These are phyloP conservation scores for Kwoniella sp. DNA, from an alignment of 768 basidiomycete genomes.

Conservation along the genomic window DNA sequence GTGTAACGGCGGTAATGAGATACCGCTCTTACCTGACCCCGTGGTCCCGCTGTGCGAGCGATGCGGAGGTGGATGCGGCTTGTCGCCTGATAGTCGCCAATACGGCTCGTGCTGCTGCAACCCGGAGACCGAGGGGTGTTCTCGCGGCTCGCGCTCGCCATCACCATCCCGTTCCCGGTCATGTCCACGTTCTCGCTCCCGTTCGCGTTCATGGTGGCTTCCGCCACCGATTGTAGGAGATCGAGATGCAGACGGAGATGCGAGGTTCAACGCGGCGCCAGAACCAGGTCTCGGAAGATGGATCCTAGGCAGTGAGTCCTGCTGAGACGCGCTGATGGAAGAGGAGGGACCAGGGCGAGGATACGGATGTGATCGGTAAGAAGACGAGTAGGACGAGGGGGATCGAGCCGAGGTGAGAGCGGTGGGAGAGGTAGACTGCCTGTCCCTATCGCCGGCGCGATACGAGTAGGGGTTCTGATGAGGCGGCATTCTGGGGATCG, in stretches of 20 bases:
- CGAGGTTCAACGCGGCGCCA: background rate
- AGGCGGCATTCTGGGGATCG: slow-evolving; percentile 17
- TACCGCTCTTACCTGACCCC: background rate
- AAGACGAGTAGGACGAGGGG: slow-evolving; percentile 7
- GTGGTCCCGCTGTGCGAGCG: slow-evolving; percentile 1
- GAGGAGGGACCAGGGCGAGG: slow-evolving; percentile 3
- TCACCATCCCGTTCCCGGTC: no score
- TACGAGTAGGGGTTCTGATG: background rate
- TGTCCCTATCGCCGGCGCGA: background rate
- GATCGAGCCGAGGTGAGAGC: slow-evolving; percentile 7
- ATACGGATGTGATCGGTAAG: slow-evolving; percentile 15
- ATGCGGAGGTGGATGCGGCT: slow-evolving; percentile 7
- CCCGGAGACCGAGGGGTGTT: slow-evolving; percentile 7
- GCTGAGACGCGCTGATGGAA: slow-evolving; percentile 1
- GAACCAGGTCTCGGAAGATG: slow-evolving; percentile 8
- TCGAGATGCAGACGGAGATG: background rate
- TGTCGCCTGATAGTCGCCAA: slow-evolving; percentile 1
- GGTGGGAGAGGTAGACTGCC: background rate
- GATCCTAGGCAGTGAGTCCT: slow-evolving; percentile 5
- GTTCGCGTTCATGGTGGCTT: no score
- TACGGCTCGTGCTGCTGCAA: slow-evolving; percentile 1
- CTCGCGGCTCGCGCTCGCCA: no score
- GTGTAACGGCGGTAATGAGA: slow-evolving; percentile 6
- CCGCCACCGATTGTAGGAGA: slow-evolving; percentile 14
- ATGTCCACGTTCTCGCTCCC: no score